Conservation (phyloP, 2,329 filamentous ascomycete genomes). For the Clonostachys byssicola region DNA sequence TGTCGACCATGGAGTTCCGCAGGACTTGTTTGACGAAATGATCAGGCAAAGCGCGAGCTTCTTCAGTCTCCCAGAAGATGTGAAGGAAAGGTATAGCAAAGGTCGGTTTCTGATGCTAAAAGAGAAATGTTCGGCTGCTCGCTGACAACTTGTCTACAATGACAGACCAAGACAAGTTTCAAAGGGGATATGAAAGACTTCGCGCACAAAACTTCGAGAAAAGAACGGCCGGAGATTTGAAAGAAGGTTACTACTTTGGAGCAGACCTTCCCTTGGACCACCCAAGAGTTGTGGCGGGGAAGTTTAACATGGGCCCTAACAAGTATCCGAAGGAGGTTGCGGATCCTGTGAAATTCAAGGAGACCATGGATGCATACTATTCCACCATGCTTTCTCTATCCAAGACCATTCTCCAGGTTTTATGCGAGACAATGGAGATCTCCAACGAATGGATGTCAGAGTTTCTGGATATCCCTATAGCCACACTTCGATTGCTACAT, state of each 20-base stretch:
- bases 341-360: slow-evolving; percentile 24
- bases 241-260: slow-evolving; percentile 31
- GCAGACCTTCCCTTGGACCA: slow-evolving; percentile 32
- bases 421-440: slow-evolving; percentile 34
- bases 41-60: slow-evolving; percentile 37
- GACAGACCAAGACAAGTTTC: slow-evolving; percentile 24
- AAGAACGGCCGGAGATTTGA: slow-evolving; percentile 37
- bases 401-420: slow-evolving; percentile 29
- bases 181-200: slow-evolving; percentile 45
- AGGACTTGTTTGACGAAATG: slow-evolving; percentile 28
- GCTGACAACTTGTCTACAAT: no score
- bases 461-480: slow-evolving; percentile 36
- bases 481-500: slow-evolving; percentile 39
- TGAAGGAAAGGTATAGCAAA: slow-evolving; percentile 35
- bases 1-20: slow-evolving; percentile 37
- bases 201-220: slow-evolving; percentile 38
- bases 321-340: slow-evolving; percentile 33
- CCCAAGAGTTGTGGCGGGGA: slow-evolving; percentile 32
- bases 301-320: slow-evolving; percentile 34
- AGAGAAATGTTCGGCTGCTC: no score
- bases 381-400: slow-evolving; percentile 30
- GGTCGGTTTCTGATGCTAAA: no score
- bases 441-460: slow-evolving; percentile 34
- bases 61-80: slow-evolving; percentile 40
- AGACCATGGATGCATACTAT: slow-evolving; percentile 32